Percentiles rank a stretch among this genome's conserved stretches.
Conservation (phyloP, 2,329 filamentous ascomycete species). For the Fusarium sororula region DNA sequence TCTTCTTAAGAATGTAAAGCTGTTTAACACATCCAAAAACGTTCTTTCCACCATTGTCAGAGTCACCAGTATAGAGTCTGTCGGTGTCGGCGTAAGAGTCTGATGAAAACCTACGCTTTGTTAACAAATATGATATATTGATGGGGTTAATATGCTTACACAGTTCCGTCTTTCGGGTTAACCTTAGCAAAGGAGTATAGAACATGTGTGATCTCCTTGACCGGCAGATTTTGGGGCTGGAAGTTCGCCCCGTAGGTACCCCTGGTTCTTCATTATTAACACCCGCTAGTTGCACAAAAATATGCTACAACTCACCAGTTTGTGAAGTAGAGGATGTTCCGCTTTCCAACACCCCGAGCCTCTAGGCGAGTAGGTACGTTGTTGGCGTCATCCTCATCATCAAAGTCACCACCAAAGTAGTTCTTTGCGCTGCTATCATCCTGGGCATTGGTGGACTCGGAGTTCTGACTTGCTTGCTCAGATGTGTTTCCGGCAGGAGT, state of each 20-base stretch:
- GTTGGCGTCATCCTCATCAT: conserved; percentile 12
- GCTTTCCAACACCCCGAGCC: conserved; percentile 20
- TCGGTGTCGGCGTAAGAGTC: conserved; percentile 61
- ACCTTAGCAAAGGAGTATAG: conserved; percentile 68
- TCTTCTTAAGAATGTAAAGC: conserved; percentile 78
- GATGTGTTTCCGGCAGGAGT: not conserved
- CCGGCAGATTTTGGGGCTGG: conserved; percentile 74
- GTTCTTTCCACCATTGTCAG: conserved; percentile 70
- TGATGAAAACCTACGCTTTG: conserved; percentile 23
- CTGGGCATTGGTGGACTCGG: not conserved
- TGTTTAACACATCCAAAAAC: conserved; percentile 83
- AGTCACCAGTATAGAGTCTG: conserved; percentile 73
- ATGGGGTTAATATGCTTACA: conserved; percentile 48
- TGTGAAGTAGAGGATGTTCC: conserved; percentile 62
- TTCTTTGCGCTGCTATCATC: conserved; percentile 4
- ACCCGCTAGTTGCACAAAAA: not conserved
- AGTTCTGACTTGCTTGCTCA: not conserved
- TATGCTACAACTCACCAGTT: conserved; percentile 56
- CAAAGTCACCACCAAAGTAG: conserved; percentile 14
- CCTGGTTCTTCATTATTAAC: conserved; percentile 55
- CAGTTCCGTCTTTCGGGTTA: conserved; percentile 52
- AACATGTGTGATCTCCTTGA: conserved; percentile 76
- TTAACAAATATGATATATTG: not conserved
- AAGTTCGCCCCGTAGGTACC: conserved; percentile 77
- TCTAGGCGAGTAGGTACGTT: conserved; percentile 18